Evolutionary conservation across 306 rosid genomes (phyloP).

Genomic region (Acacia confusa): DNA sequence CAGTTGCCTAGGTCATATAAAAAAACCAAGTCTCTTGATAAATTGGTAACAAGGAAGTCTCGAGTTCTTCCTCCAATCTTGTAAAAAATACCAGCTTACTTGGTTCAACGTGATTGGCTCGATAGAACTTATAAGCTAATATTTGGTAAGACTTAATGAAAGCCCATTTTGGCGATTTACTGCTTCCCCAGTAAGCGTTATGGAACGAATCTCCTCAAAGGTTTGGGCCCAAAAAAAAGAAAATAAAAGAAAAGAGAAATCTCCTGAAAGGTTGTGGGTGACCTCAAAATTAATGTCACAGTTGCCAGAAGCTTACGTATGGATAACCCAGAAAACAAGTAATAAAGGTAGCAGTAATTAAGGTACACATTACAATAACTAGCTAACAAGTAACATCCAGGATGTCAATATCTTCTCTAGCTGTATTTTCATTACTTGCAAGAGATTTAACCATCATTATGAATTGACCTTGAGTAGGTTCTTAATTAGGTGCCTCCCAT

Average conservation of each 20-base stretch:
- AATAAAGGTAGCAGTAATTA: background rate
- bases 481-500: background rate
- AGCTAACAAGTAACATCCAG: background rate
- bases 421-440: constrained; percentile 8
- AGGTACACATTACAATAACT: background rate
- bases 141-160: background rate
- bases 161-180: background rate
- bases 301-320: background rate
- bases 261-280: background rate
- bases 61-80: background rate
- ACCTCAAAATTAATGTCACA: background rate
- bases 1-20: no score
- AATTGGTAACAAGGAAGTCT: no score
- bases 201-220: background rate
- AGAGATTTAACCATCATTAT: background rate
- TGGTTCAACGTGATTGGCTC: background rate
- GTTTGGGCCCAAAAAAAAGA: background rate
- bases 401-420: constrained; percentile 4
- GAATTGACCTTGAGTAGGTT: constrained; percentile 7
- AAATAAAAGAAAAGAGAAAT: background rate
- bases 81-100: background rate
- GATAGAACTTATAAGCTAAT: background rate
- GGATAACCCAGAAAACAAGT: background rate
- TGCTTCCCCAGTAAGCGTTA: background rate
- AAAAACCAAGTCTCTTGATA: no score